Base-by-base conservation (phyloP, 495 filamentous ascomycete genomes). In the Penicillium macrosclerotiorum region DNA sequence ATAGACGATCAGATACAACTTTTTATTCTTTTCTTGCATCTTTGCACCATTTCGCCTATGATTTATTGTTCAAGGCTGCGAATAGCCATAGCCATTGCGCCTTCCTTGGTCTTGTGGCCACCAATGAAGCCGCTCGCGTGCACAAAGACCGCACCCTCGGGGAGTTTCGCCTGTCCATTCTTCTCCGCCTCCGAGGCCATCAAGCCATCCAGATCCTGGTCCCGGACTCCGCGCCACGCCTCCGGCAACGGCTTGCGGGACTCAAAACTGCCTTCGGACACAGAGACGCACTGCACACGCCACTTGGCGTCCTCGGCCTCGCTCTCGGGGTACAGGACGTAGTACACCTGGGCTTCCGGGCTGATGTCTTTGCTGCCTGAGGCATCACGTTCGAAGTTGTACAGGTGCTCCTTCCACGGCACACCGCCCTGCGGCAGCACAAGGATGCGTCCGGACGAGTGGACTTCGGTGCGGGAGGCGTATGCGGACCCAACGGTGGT, bases 51-150 rank as follows among this genome's bases (percentile, higher is more conserved):
- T 36, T n/a, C 7, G 2, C 23, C n/a, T 33, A 16, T 20, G 12
- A 29, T 13, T 60, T 58, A 82, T 59, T 73, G 57, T 42, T 75
- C 77, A 51, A 83, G 65, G 7, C 89, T 84, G 68, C 83, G 88
- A 58, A 79, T 72, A 29, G 91, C 90, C 89, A 97, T 92, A 37
- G 82, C 80, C 59, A 88, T 73, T 19, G 83, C 91, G n/a, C 93
- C 94, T 37, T 94, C 89, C 59, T 83, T 90, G 0, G 84, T 92
- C 73, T 84, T 83, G 63, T 96, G 94, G 3, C 93, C 93, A 13
- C 94, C 93, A 64, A 97, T 95, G 64, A 98, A 98, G 4, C 93
- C 94, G 41, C 83, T 85, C 6, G 93, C 91, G 56, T 98, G 93
- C 41, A 95, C 86, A 63, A 98, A 98, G 17, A 97, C 82, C 29